Base-by-base conservation (phyloP, 1,284 basidiomycete genomes). In the Porphyrellus sp. region DNA sequence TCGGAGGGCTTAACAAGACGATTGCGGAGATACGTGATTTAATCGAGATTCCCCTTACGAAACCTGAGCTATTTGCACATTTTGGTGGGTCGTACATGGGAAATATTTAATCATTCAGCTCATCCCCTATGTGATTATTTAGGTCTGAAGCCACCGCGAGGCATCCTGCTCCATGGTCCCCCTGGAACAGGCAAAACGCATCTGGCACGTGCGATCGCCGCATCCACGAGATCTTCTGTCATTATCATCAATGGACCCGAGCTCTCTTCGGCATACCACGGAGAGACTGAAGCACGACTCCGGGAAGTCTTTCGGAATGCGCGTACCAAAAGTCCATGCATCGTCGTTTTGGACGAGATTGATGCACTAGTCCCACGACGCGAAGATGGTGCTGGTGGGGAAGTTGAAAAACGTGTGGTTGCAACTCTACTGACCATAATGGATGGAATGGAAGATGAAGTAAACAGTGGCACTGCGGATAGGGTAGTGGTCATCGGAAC, bases 141-240 rank as follows among this genome's bases (percentile, higher is more conserved):
- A 91, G 89, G 87, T 18, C 77, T 97, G 24, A 93, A 90, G 60
- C 93, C 94, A 13, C 93, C 93, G 9, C 83, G 89, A 43, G 94
- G 94, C 8, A 86, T 98, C 37, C 78, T 97, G 6, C 80, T 98
- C 1, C 88, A 96, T 69, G 94, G 94, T 15, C 93, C 93, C 16
- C 92, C 94, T 1, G 94, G 94, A 20, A 98, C 94, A 5, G 94
- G 94, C 13, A 98, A 97, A 72, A 97, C 95, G 0, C 91, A 95
- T 59, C 77, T 97, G 2, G 93, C 93, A 8, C 85, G 92, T 49
- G 91, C 92, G 8, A 93, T 97, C 52, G 89, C 91, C 11, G 80
- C 86, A 5, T 88, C 91, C 1, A 89, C 87, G 0, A 80, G 80
- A 28, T 89, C 92, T 24, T 85, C 86, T 23, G 88, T 94, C 24